Conservation (phyloP, 805 yeast genomes). For the Barnettozyma botsteinii region DNA sequence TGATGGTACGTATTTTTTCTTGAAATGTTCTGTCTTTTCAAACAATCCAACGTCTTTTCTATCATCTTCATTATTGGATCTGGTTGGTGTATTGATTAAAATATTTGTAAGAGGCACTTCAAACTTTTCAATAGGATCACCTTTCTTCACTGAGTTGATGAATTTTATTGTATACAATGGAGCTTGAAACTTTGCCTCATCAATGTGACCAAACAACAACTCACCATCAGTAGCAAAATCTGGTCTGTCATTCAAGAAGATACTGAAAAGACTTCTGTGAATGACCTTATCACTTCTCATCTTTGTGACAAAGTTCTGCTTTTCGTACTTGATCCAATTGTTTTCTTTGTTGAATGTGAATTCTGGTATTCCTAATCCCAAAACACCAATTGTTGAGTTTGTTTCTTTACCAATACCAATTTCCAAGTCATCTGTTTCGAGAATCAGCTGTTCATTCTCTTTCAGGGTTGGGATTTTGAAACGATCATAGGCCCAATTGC, state of each 20-base stretch:
- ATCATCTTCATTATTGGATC: background rate
- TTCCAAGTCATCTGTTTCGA: constrained; percentile 14
- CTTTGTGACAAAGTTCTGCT: constrained; percentile 11
- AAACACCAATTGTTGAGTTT: constrained; percentile 34
- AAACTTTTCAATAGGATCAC: constrained; percentile 9
- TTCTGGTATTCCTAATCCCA: constrained; percentile 35
- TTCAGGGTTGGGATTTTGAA: constrained; percentile 7
- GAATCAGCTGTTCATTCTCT: background rate
- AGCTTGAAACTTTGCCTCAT: constrained; percentile 32
- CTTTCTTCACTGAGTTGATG: constrained; percentile 10
- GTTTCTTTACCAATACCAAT: constrained; percentile 28
- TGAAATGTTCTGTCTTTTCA: background rate
- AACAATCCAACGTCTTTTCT: constrained; percentile 7
- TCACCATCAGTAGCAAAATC: constrained; percentile 9
- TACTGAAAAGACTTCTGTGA: constrained; percentile 15
- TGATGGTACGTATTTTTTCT: constrained; percentile 10
- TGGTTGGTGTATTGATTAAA: background rate
- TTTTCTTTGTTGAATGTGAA: constrained; percentile 3
- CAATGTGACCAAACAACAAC: constrained; percentile 38
- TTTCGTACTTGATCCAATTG: constrained; percentile 2
- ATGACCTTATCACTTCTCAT: constrained; percentile 7
- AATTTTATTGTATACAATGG: constrained; percentile 30
- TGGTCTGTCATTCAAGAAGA: constrained; percentile 13
- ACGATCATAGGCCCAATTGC: constrained; percentile 4
- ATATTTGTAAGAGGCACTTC: constrained; percentile 15